Evolutionary conservation across 331 rosid genomes (phyloP).

Genomic region (Rhamnella rubrinervis): DNA sequence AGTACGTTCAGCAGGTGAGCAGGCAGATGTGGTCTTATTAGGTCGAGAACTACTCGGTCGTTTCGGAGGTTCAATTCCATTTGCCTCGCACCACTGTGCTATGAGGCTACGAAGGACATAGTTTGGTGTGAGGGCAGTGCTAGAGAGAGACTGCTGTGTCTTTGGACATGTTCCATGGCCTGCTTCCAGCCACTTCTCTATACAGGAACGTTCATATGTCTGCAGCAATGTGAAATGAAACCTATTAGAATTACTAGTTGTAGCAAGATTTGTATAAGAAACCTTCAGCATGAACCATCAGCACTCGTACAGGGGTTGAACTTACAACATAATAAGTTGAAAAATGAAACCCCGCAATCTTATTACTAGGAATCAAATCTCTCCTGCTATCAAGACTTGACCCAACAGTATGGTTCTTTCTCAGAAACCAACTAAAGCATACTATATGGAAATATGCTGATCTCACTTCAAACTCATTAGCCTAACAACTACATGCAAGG

Average conservation of each 20-base stretch:
- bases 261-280: conserved; percentile 17
- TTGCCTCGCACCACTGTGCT: conserved; percentile 93
- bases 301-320: conserved; percentile 11
- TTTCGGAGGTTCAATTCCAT: conserved; percentile 90
- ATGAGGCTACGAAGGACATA: conserved; percentile 86
- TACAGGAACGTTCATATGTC: conserved; percentile 92
- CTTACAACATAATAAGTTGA: conserved; percentile 20
- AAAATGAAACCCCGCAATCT: conserved; percentile 7
- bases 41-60: conserved; percentile 63
- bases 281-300: conserved; percentile 1
- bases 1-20: conserved; percentile 70
- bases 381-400: conserved; percentile 11
- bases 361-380: conserved; percentile 12
- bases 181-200: conserved; percentile 86
- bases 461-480: neutral
- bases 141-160: conserved; percentile 78
- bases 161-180: conserved; percentile 92
- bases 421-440: neutral
- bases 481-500: conserved; percentile 8
- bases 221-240: conserved; percentile 42
- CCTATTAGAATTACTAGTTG: conserved; percentile 24
- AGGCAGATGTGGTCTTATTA: conserved; percentile 59
- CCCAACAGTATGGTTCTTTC: conserved; percentile 9
- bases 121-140: conserved; percentile 81
- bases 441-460: neutral